Base-by-base conservation (phyloP, 2,329 filamentous ascomycete species). In the Hypomyces perniciosus region DNA sequence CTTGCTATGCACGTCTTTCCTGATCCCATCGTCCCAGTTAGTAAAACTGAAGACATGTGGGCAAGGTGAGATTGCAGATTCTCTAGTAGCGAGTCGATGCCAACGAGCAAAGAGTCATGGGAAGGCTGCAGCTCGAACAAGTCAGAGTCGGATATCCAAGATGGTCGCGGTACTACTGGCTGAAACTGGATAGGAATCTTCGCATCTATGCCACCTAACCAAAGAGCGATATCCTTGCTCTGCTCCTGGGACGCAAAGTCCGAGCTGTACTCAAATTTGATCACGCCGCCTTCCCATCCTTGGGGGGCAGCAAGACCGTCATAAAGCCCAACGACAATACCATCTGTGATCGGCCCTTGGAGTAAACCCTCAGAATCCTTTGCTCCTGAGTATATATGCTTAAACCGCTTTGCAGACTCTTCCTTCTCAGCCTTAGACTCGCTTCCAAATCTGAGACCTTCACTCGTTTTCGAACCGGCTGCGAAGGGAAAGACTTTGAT, bases 11-110 rank as follows among this genome's bases (percentile, higher is more conserved):
- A 84, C 2, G 89, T 90, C 71, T 99, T 99, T 28, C 93, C 93
- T 26, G 91, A 86, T 0, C 93, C 93, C 57, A 96, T 81, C 1
- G 88, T 89, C 37, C 93, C 93, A 0, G 90, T 95, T 40, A 99
- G 69, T 27, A 99, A 75, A 1, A 96, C 88, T 0, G 93, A 97
- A 0, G 92, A 96, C 57, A 88, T 81, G 59, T 95, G 88, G 1
- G 85, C 82, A 4, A 99, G 73, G 59, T 95, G 88, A 2, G 82
- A 84, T 53, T 85, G 76, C 20, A 95, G 75, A 57, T 89, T 83
- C 5, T 79, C 75, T 29, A 96, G 78, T 0, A 95, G 72, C 2
- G 78, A 72, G 59, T 97, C 90, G 51, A 97, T 92, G 1, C 91
- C 92, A 13, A 97, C 90, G 57, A 99, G 74, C 4, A 77, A 65